Percentiles rank a stretch among this genome's conserved stretches.
phyloP scores from a whole-genome alignment of 805 yeast species.

The Candida cerambycidarum region DNA sequence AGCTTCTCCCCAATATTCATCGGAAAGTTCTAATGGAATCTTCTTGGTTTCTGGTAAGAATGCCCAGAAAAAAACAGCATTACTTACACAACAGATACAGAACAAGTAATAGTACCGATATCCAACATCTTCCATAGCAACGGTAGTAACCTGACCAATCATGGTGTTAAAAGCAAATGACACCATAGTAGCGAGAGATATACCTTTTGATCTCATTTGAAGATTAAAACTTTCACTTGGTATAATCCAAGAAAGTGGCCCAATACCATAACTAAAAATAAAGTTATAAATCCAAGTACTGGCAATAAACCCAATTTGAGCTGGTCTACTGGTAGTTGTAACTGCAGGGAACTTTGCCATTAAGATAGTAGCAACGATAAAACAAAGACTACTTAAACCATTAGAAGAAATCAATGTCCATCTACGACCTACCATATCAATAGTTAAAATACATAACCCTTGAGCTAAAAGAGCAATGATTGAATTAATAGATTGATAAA shows the following conservation, averaged over 20 bases:
- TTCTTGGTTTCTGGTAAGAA: slow-evolving; percentile 32
- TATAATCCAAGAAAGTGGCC: slow-evolving; percentile 39
- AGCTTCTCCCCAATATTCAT: slow-evolving; percentile 17
- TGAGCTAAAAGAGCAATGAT: slow-evolving; percentile 34
- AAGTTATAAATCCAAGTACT: slow-evolving; percentile 29
- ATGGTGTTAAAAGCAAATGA: slow-evolving; percentile 33
- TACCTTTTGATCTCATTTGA: slow-evolving; percentile 39
- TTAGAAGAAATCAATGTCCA: slow-evolving; percentile 34
- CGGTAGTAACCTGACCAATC: slow-evolving; percentile 31
- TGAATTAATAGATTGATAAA: slow-evolving; percentile 32
- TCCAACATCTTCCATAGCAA: slow-evolving; percentile 24
- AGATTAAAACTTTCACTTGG: slow-evolving; percentile 40
- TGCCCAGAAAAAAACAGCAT: slow-evolving; percentile 30
- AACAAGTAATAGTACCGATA: slow-evolving; percentile 22
- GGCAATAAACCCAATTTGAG: slow-evolving; percentile 37
- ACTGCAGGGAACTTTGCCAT: slow-evolving; percentile 18
- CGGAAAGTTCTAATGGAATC: slow-evolving; percentile 17
- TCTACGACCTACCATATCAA: slow-evolving; percentile 39
- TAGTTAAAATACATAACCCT: slow-evolving; percentile 33
- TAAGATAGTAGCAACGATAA: slow-evolving; percentile 25
- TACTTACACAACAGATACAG: slow-evolving; percentile 21
- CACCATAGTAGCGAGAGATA: slow-evolving; percentile 27
- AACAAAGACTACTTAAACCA: slow-evolving; percentile 27
- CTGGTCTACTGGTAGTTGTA: slow-evolving; percentile 25
- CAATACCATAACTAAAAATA: slow-evolving; percentile 32